A percentile compares a stretch with the other conserved stretches of the same genome.
Evolutionary conservation across 2,329 filamentous ascomycete species (phyloP).

Genomic region (Arachnomyces sp.): DNA sequence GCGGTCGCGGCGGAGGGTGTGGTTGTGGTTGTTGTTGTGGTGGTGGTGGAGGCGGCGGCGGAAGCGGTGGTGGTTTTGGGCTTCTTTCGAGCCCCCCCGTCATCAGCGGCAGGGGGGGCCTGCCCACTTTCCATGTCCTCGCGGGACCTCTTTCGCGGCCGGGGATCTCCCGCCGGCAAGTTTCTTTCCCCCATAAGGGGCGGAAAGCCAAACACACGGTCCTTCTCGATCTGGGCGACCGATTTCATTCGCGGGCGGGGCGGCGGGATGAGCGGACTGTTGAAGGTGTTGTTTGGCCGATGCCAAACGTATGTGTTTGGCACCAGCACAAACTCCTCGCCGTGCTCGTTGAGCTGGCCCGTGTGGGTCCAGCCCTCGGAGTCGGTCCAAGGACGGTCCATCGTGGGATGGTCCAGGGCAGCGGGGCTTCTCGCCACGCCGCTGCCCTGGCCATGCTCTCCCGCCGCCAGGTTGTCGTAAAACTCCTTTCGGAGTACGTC

Average conservation of each 20-base stretch:
- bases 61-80: slow-evolving; percentile 4
- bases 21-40: slow-evolving; percentile 9
- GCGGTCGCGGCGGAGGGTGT: neutral
- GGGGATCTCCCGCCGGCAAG: slow-evolving; percentile 15
- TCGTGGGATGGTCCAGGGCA: slow-evolving; percentile 12
- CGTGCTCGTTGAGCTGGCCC: slow-evolving; percentile 21
- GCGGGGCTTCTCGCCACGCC: neutral
- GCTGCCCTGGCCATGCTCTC: neutral
- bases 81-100: too few relatives aligned
- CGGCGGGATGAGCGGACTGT: slow-evolving; percentile 17
- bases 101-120: too few relatives aligned
- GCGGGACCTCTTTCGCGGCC: slow-evolving; percentile 2
- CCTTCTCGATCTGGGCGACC: slow-evolving; percentile 20
- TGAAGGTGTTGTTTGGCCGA: slow-evolving; percentile 22
- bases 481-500: slow-evolving; percentile 8
- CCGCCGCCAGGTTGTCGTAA: slow-evolving; percentile 2
- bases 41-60: slow-evolving; percentile 6
- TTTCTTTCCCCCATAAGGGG: slow-evolving; percentile 25
- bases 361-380: slow-evolving; percentile 24
- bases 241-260: slow-evolving; percentile 22
- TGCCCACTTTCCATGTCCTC: too few relatives aligned
- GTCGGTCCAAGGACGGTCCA: slow-evolving; percentile 20
- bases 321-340: slow-evolving; percentile 22
- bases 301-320: slow-evolving; percentile 18
- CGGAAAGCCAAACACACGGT: slow-evolving; percentile 26